Evolutionary conservation across 495 filamentous ascomycete species (phyloP), one percentile per base, ranked within the genome.

Genomic region (Lasiosphaeria miniovina): DNA sequence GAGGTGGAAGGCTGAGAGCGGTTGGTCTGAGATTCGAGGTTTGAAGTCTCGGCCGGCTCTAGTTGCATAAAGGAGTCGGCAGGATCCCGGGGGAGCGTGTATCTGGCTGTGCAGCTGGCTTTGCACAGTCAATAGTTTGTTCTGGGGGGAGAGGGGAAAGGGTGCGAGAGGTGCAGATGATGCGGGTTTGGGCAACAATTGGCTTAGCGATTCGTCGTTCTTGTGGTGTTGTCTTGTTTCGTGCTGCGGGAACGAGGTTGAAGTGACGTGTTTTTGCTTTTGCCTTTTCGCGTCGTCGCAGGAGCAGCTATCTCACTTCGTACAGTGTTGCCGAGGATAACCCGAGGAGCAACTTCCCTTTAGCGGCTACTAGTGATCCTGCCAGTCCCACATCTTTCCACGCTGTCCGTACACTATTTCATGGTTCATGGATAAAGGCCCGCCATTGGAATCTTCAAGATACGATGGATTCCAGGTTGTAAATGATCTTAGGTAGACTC

Each of bases 21-120:
- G 72, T 74, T 76, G 69, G 72, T 63, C 59, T 74, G 71, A 65
- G 71, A 69, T 62, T 73, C 76, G 67, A 77, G 80, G 78, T 82
- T 81, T 69, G 80, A 80, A 79, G 78, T 78, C 73, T 85, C 81
- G 72, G 80, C 75, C 67, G 82, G 80, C 85, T 88, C 88, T 84
- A 87, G 76, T 86, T 93, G 91, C 92, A 96, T 96, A 95, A 86
- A 96, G 77, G 76, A 71, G 72, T 73, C 74, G 75, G 61, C 63
- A 60, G 68, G 71, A 74, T 66, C 75, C 64, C 57, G 65, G 68
- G 64, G 59, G 59, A 57, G 54, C 57, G 40, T 62, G 56, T 50
- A 66, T 72, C 73, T 74, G 88, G 90, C 90, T 88, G 90, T 91
- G 84, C 89, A 68, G 57, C 11, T 64, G 12, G 53, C 50, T 48